These are phyloP conservation scores for Metschnikowia peoriensis DNA, from an alignment of 805 yeast genomes.

Conservation along the genomic window DNA sequence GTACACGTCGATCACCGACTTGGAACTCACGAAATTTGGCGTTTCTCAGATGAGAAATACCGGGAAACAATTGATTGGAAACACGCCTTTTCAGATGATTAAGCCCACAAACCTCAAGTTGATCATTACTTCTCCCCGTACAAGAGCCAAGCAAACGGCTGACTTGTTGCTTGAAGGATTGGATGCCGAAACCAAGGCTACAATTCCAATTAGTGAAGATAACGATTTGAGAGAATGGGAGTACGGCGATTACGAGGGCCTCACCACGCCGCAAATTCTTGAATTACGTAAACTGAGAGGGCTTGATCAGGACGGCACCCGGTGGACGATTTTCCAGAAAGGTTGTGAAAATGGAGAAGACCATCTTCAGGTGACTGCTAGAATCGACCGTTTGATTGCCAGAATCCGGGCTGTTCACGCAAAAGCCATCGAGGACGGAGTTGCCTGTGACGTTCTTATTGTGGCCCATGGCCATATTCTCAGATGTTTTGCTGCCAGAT, in stretches of 20 bases:
- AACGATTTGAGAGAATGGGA: conserved; percentile 92
- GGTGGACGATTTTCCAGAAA: conserved; percentile 85
- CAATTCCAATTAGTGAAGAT: conserved; percentile 46
- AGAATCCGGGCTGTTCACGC: conserved; percentile 62
- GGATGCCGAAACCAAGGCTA: conserved; percentile 39
- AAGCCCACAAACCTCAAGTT: conserved; percentile 61
- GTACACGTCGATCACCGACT: conserved; percentile 83
- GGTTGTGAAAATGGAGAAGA: conserved; percentile 93
- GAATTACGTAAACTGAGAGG: conserved; percentile 60
- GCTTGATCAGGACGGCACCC: conserved; percentile 36
- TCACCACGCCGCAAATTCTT: conserved; percentile 63
- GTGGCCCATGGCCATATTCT: conserved; percentile 94
- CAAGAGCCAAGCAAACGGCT: conserved; percentile 73
- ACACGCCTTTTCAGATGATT: conserved; percentile 50
- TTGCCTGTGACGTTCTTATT: conserved; percentile 70
- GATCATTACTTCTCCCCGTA: conserved; percentile 78
- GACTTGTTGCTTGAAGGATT: conserved; percentile 56
- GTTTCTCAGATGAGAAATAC: conserved; percentile 71
- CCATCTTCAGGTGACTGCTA: conserved; percentile 58
- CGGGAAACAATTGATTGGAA: conserved; percentile 66
- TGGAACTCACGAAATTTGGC: conserved; percentile 76
- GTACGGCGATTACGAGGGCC: conserved; percentile 94
- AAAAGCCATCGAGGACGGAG: conserved; percentile 47
- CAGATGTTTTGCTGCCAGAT: conserved; percentile 84
- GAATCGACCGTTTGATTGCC: conserved; percentile 70